Evolutionary conservation across 768 basidiomycete genomes (phyloP), one percentile per base, ranked within the genome.

Genomic region (Kwoniella bestiolae): DNA sequence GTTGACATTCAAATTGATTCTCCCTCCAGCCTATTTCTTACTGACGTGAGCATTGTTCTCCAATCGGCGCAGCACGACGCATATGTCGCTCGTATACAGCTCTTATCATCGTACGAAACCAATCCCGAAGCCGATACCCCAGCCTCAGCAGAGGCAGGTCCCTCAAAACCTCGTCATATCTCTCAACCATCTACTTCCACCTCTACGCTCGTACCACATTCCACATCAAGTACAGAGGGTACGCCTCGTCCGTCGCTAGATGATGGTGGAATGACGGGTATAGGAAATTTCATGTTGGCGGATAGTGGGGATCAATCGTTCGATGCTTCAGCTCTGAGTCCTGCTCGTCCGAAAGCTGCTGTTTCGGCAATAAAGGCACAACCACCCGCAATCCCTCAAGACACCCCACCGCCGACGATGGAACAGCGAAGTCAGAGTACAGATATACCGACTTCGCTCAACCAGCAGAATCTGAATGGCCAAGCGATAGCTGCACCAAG

Each of bases 41-140:
- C 46, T 55, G 52, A 55, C 3, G 5, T 18, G 4, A 12, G 50
- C 49, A 50, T 31, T 23, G 34, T 21, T 60, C 28, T 44, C 51
- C 18, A 31, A 12, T 41, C 7, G 21, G 26, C 12, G 4, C 60
- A 80, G 79, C 79, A 80, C 56, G 79, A 80, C 49, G 79, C 79
- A 3, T 80, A 80, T 60, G 73, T 79, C n/a, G 77, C 76, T 21
- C 72, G 79, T 14, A 77, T 80, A 56, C 67, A 66, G 41, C 67
- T 80, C 7, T 60, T 80, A 28, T 57, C 68, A 16, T 69, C 70
- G 5, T 75, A 71, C 60, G 74, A 73, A 44, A 16, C 34, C 1
- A 44, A 47, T 9, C 28, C 57, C 21, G 59, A 65, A 18, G 12
- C 45, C 3, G 52, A 61, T 29, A 7, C 7, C 35, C 41, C 47